These are phyloP conservation scores for Guadua angustifolia DNA, from an alignment of 176 grass and related monocot genomes.

Conservation along the genomic window DNA sequence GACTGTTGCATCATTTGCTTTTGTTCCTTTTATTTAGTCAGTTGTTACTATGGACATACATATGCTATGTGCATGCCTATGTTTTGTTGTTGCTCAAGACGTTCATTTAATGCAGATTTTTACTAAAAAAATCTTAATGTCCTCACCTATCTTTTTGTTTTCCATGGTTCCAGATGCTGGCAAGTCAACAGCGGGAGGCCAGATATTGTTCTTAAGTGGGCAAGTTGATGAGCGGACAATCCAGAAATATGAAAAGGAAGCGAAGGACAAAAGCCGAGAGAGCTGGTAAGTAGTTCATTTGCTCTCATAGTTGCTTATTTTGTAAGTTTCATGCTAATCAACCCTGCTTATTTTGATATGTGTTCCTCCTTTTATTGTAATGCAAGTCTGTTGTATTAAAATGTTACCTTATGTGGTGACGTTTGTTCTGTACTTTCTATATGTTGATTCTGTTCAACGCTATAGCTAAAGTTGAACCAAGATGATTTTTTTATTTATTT, in stretches of 20 bases:
- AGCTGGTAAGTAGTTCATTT: constrained; percentile 51
- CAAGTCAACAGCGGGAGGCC: constrained; percentile 73
- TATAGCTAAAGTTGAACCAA: not conserved
- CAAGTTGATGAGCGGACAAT: constrained; percentile 78
- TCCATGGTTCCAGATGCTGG: constrained; percentile 62
- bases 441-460: constrained; percentile 8
- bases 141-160: not conserved
- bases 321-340: not conserved
- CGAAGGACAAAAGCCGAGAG: constrained; percentile 76
- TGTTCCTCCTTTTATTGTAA: not conserved
- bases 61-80: no score
- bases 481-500: not conserved
- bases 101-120: not conserved
- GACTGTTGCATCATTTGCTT: not conserved
- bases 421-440: not conserved
- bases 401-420: not conserved
- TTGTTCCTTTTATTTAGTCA: not conserved
- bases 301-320: not conserved
- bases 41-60: no score
- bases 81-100: not conserved
- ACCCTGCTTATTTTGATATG: not conserved
- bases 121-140: not conserved
- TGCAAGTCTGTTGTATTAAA: not conserved
- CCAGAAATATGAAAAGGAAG: constrained; percentile 81
- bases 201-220: constrained; percentile 74